Evolutionary conservation across 2,329 filamentous ascomycete species (phyloP).

Genomic region (Fusarium marasasianum): DNA sequence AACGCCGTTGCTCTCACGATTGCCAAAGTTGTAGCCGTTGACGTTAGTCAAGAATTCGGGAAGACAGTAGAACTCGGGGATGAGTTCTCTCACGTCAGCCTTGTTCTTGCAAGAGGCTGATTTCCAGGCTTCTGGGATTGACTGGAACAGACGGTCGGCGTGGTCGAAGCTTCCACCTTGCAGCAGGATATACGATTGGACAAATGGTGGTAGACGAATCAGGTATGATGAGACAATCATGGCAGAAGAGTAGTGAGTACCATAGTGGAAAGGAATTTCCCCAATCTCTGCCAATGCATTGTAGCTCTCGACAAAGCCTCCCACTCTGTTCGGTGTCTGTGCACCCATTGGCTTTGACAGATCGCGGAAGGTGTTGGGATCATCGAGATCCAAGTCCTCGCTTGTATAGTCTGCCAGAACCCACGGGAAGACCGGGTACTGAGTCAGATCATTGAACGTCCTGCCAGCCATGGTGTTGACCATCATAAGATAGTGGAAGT

Average conservation of each 20-base stretch:
- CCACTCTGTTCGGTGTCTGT: constrained; percentile 78
- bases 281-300: constrained; percentile 90
- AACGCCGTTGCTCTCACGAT: constrained; percentile 80
- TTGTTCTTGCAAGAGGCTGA: constrained; percentile 91
- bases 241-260: constrained; percentile 97
- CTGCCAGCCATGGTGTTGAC: constrained; percentile 97
- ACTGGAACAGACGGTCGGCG: constrained; percentile 94
- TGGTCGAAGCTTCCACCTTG: constrained; percentile 98
- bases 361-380: constrained; percentile 88
- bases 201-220: constrained; percentile 93
- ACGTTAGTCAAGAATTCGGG: constrained; percentile 95
- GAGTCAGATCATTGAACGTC: constrained; percentile 97
- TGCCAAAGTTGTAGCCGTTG: constrained; percentile 93
- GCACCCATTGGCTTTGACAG: constrained; percentile 96
- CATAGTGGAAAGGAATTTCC: constrained; percentile 94
- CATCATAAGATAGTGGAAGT: constrained; percentile 98
- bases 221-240: constrained; percentile 99
- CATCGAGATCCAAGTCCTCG: constrained; percentile 85
- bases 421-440: constrained; percentile 99
- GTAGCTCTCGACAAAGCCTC: constrained; percentile 85
- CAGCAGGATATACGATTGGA: constrained; percentile 91
- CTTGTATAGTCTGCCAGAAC: constrained; percentile 95
- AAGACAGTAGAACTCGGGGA: constrained; percentile 96
- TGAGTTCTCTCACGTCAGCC: constrained; percentile 93
- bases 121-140: constrained; percentile 88